phyloP scores from a whole-genome alignment of 352 stramenopile genomes.

The Pseudoperonospora humuli region DNA sequence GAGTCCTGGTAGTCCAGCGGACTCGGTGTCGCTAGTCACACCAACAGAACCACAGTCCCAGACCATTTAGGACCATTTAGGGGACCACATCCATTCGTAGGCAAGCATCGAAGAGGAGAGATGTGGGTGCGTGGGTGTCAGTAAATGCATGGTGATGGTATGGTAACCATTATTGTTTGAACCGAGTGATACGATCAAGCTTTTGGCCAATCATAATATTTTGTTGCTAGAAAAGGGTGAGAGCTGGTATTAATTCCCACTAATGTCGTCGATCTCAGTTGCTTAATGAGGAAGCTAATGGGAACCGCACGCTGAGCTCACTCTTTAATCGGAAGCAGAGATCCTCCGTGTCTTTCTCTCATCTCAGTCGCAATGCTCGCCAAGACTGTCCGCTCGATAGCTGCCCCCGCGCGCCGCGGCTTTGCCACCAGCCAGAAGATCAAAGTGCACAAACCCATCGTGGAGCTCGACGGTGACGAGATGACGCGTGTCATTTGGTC shows the following conservation, averaged over 20 bases:
- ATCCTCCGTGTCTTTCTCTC: background rate
- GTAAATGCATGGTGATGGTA: conserved; percentile 26
- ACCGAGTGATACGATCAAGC: no score
- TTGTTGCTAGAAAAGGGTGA: no score
- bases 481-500: conserved; percentile 71
- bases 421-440: conserved; percentile 58
- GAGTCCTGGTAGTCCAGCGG: conserved; percentile 18
- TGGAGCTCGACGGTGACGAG: conserved; percentile 74
- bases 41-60: conserved; percentile 27
- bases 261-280: no score
- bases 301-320: conserved; percentile 13
- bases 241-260: no score
- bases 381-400: conserved; percentile 42
- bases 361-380: conserved; percentile 29
- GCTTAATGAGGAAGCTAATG: no score
- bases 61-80: conserved; percentile 38
- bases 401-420: conserved; percentile 20
- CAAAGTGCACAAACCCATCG: conserved; percentile 62
- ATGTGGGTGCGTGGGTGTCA: conserved; percentile 18
- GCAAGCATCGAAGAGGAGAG: conserved; percentile 4
- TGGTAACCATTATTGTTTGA: no score
- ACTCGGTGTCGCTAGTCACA: conserved; percentile 8
- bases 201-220: no score
- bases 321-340: conserved; percentile 35
- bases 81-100: conserved; percentile 11